A percentile compares a stretch with the other conserved stretches of the same genome.
Evolutionary conservation across 2,329 filamentous ascomycete genomes (phyloP).

Genomic region (Pseudogymnoascus sp.): DNA sequence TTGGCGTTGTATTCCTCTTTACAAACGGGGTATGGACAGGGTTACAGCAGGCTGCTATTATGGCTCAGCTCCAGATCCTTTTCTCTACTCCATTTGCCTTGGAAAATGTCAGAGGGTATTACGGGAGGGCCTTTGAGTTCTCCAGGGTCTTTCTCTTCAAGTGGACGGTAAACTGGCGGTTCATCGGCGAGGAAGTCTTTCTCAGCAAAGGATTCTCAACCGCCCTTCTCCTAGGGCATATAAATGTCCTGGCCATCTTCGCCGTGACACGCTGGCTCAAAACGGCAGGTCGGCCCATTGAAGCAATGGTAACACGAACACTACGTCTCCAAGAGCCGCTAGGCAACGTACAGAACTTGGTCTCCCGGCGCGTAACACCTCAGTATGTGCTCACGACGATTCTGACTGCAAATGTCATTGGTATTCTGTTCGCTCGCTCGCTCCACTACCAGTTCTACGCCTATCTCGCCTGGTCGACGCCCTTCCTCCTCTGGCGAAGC

Average conservation of each 20-base stretch:
- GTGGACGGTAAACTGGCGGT: slow-evolving; percentile 99
- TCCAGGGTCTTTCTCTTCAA: slow-evolving; percentile 88
- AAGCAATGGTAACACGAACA: slow-evolving; percentile 32
- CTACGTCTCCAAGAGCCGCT: slow-evolving; percentile 27
- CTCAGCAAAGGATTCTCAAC: slow-evolving; percentile 57
- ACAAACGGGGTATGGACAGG: slow-evolving; percentile 58
- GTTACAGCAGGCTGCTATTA: slow-evolving; percentile 60
- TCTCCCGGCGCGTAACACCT: slow-evolving; percentile 44
- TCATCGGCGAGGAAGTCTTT: slow-evolving; percentile 77
- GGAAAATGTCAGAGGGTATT: slow-evolving; percentile 60
- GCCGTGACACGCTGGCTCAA: slow-evolving; percentile 50
- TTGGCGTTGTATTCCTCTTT: slow-evolving; percentile 69
- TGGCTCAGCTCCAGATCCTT: slow-evolving; percentile 68
- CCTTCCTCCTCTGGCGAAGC: slow-evolving; percentile 60
- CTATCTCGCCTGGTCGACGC: slow-evolving; percentile 65
- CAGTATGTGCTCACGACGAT: slow-evolving; percentile 55
- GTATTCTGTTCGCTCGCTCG: slow-evolving; percentile 60
- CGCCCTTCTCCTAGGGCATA: slow-evolving; percentile 47
- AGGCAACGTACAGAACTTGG: slow-evolving; percentile 36
- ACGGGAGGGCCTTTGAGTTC: slow-evolving; percentile 80
- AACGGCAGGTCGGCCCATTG: slow-evolving; percentile 44
- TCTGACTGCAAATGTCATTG: slow-evolving; percentile 55
- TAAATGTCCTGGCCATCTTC: slow-evolving; percentile 48
- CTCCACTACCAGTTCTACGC: slow-evolving; percentile 71
- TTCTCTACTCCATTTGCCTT: slow-evolving; percentile 60